Percentiles rank a stretch among this genome's conserved stretches.
phyloP scores from a whole-genome alignment of 1,139 yeast species.

The Pichia sp. region DNA sequence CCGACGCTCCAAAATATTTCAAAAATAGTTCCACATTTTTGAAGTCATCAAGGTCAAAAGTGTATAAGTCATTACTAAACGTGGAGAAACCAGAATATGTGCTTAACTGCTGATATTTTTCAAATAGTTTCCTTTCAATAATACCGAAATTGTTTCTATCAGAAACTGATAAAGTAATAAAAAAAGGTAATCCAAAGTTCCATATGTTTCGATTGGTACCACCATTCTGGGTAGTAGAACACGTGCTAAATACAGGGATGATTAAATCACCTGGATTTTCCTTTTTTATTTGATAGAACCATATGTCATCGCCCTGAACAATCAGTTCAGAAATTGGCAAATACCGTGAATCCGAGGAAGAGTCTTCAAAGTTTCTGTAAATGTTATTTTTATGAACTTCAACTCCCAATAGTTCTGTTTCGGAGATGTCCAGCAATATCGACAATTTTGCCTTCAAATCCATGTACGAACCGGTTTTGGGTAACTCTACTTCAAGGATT shows the following conservation, averaged over 20 bases:
- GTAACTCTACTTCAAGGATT: constrained; percentile 61
- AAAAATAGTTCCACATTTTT: background rate
- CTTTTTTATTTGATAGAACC: constrained; percentile 58
- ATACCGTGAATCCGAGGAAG: constrained; percentile 47
- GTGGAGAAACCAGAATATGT: constrained; percentile 24
- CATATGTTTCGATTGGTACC: constrained; percentile 26
- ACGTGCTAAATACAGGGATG: constrained; percentile 62
- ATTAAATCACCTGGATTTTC: constrained; percentile 36
- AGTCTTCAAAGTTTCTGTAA: constrained; percentile 60
- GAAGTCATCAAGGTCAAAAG: background rate
- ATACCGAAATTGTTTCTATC: constrained; percentile 45
- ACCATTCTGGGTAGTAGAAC: constrained; percentile 22
- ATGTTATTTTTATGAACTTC: constrained; percentile 68
- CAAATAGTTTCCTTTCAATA: constrained; percentile 49
- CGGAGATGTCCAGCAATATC: constrained; percentile 37
- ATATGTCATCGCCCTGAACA: constrained; percentile 51
- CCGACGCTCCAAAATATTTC: background rate
- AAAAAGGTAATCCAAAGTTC: constrained; percentile 67
- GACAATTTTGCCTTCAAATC: constrained; percentile 60
- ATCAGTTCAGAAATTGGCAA: constrained; percentile 67
- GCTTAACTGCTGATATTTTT: constrained; percentile 33
- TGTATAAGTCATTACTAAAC: background rate
- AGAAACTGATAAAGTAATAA: constrained; percentile 41
- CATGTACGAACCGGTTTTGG: constrained; percentile 54
- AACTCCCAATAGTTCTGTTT: constrained; percentile 44